phyloP scores from a whole-genome alignment of 1,139 yeast genomes.

The Blastobotrys niveus region DNA sequence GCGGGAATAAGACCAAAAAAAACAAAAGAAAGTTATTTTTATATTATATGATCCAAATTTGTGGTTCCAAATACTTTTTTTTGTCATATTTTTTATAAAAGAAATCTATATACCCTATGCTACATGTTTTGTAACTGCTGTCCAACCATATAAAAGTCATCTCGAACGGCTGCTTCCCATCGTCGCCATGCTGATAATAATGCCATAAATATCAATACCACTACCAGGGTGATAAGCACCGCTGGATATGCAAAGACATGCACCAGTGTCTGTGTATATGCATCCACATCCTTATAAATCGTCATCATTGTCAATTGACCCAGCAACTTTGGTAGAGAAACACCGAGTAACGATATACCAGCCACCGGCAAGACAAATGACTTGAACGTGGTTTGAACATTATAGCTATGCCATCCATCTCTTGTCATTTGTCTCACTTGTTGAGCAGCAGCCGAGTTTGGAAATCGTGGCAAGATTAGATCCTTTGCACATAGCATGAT shows the following conservation, averaged over 20 bases:
- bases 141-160: conserved; percentile 34
- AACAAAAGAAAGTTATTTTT: background rate
- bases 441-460: conserved; percentile 8
- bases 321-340: conserved; percentile 11
- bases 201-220: conserved; percentile 3
- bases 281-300: conserved; percentile 6
- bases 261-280: conserved; percentile 1
- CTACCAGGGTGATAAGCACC: conserved; percentile 5
- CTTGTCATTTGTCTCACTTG: conserved; percentile 10
- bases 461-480: conserved; percentile 8
- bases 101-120: background rate
- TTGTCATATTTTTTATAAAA: too few relatives aligned
- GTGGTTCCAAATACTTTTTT: too few relatives aligned
- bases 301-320: conserved; percentile 15
- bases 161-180: conserved; percentile 29
- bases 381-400: conserved; percentile 12
- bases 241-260: conserved; percentile 13
- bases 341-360: background rate
- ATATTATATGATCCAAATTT: too few relatives aligned
- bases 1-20: background rate
- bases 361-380: conserved; percentile 14
- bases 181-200: conserved; percentile 14
- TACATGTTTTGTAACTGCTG: conserved; percentile 33
- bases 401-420: conserved; percentile 20
- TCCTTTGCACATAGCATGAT: conserved; percentile 10